Evolutionary conservation across 441 rosid genomes (phyloP).

Genomic region (Brassica balearica): DNA sequence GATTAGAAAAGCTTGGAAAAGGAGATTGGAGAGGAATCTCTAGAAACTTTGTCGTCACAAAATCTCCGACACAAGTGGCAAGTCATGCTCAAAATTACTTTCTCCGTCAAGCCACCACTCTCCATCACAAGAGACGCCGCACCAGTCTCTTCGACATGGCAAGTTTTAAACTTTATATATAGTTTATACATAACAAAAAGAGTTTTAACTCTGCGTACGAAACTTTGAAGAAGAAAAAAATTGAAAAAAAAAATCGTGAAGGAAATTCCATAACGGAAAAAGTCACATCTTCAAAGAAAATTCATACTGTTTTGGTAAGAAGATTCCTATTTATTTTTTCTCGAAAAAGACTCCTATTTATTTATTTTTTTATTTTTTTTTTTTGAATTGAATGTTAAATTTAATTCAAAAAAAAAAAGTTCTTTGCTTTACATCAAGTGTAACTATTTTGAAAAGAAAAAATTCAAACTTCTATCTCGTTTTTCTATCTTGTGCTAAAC

Average conservation of each 20-base stretch:
- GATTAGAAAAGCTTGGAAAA: constrained; percentile 84
- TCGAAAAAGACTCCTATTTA: not conserved
- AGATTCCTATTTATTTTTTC: not conserved
- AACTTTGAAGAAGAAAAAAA: not conserved
- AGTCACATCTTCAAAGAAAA: constrained; percentile 23
- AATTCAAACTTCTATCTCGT: no score
- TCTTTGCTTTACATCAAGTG: no score
- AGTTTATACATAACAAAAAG: not conserved
- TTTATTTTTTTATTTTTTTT: not conserved
- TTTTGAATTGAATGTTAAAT: no score
- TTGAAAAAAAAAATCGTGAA: not conserved
- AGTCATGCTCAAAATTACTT: constrained; percentile 94
- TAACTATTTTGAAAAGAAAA: no score
- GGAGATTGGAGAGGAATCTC: constrained; percentile 98
- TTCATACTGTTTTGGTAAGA: constrained; percentile 1
- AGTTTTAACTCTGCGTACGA: not conserved
- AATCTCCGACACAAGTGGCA: constrained; percentile 96
- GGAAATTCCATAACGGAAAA: constrained; percentile 10
- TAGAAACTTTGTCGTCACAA: constrained; percentile 70
- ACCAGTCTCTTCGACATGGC: constrained; percentile 89
- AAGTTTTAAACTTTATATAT: constrained; percentile 8
- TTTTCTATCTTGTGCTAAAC: no score
- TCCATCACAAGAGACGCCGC: constrained; percentile 79
- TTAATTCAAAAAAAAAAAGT: no score
- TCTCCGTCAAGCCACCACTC: constrained; percentile 64